phyloP scores from a whole-genome alignment of 306 rosid genomes.

The Dryas drummondii region DNA sequence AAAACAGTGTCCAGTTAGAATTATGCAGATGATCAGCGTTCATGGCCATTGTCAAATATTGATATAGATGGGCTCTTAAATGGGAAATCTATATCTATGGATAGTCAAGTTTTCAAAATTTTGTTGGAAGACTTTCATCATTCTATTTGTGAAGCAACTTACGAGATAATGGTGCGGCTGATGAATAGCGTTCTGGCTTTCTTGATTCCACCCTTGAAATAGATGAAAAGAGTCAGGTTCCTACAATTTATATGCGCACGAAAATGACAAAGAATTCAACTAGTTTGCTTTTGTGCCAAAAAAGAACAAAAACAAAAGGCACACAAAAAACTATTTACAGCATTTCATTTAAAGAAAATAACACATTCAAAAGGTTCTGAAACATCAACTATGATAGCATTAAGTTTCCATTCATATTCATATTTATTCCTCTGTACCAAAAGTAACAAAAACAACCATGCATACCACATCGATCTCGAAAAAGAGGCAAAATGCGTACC shows the following conservation, averaged over 20 bases:
- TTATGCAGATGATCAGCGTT: conserved; percentile 3
- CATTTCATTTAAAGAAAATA: neutral
- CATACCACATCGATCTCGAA: neutral
- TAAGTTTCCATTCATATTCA: neutral
- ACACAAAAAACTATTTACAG: neutral
- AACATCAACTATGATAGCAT: neutral
- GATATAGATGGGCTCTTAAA: neutral
- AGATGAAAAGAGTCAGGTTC: conserved; percentile 45
- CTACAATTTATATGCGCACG: conserved; percentile 11
- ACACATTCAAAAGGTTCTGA: neutral
- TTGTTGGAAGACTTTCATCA: conserved; percentile 1
- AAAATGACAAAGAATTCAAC: conserved; percentile 9
- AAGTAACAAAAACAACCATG: neutral
- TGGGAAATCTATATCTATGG: neutral
- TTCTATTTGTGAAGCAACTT: conserved; percentile 37
- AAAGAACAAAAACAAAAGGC: neutral
- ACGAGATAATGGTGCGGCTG: conserved; percentile 99
- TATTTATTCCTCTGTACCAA: neutral
- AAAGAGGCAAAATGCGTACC: conserved; percentile 43
- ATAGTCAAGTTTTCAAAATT: neutral
- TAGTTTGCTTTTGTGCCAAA: conserved; percentile 3
- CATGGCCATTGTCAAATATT: conserved; percentile 18
- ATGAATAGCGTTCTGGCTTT: conserved; percentile 94
- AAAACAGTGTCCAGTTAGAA: conserved; percentile 22
- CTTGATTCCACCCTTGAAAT: conserved; percentile 92